These are phyloP conservation scores for Scheffersomyces quercinus DNA, from an alignment of 1,139 yeast genomes.

Conservation along the genomic window DNA sequence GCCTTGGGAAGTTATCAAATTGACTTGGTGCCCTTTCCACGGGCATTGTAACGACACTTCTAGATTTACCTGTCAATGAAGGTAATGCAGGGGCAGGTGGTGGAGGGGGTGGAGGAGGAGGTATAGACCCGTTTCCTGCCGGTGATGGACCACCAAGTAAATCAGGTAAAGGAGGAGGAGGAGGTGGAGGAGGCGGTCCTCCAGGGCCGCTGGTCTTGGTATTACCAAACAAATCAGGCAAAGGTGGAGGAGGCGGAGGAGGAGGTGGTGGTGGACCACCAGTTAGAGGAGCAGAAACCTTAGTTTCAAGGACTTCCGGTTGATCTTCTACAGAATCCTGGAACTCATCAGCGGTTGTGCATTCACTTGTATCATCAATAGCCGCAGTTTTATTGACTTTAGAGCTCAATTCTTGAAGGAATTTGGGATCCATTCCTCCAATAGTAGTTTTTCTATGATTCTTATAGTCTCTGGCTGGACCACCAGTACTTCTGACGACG, in stretches of 20 bases:
- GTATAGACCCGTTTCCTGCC: constrained; percentile 4
- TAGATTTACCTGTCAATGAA: constrained; percentile 7
- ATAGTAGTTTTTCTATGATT: constrained; percentile 34
- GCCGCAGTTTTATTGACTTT: constrained; percentile 47
- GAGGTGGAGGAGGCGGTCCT: constrained; percentile 10
- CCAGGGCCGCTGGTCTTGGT: constrained; percentile 1
- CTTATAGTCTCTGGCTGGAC: constrained; percentile 21
- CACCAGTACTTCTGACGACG: constrained; percentile 3
- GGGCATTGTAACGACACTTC: constrained; percentile 6
- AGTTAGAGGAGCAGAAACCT: constrained; percentile 12
- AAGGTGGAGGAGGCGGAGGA: constrained; percentile 27
- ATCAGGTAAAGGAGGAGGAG: constrained; percentile 21
- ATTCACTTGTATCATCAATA: constrained; percentile 17
- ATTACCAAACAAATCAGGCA: constrained; percentile 10
- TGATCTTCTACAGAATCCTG: constrained; percentile 15
- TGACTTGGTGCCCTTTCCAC: constrained; percentile 25
- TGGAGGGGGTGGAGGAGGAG: constrained; percentile 27
- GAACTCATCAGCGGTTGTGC: constrained; percentile 9
- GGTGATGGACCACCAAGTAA: constrained; percentile 2
- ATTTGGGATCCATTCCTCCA: constrained; percentile 51
- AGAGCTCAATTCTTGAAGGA: constrained; percentile 56
- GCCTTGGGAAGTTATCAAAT: constrained; percentile 67
- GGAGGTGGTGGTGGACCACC: constrained; percentile 29
- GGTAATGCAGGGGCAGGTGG: constrained; percentile 22
- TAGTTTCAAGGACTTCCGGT: not conserved